Conservation (phyloP, 2,329 filamentous ascomycete species). For the Aspergillus sergii region DNA sequence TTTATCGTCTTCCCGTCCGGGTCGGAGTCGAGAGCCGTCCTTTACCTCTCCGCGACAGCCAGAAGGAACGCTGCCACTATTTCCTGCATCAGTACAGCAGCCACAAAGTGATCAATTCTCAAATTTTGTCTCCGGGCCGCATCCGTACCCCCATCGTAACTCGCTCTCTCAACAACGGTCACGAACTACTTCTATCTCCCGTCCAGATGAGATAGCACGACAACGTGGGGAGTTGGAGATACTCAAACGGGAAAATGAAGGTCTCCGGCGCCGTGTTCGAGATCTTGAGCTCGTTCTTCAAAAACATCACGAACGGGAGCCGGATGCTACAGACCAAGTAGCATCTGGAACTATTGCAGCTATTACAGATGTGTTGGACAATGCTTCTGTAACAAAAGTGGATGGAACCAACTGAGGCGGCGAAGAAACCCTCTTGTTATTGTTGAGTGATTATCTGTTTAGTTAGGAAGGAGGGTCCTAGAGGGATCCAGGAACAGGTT, state of each 20-base stretch:
- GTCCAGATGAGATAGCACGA: conserved; percentile 46
- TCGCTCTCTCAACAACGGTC: conserved; percentile 32
- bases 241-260: conserved; percentile 50
- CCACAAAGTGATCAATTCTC: conserved; percentile 32
- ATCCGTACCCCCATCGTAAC: conserved; percentile 33
- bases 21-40: conserved; percentile 47
- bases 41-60: conserved; percentile 41
- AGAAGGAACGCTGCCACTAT: conserved; percentile 34
- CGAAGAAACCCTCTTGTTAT: background rate
- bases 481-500: background rate
- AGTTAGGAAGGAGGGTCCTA: conserved; percentile 2
- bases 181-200: conserved; percentile 32
- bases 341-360: background rate
- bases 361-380: conserved; percentile 4
- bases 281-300: conserved; percentile 46
- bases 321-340: conserved; percentile 3
- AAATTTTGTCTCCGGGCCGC: conserved; percentile 26
- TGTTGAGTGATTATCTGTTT: background rate
- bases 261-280: conserved; percentile 45
- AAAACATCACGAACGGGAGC: conserved; percentile 29
- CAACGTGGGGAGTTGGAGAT: conserved; percentile 48
- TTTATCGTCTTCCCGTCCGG: conserved; percentile 32
- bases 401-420: background rate
- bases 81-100: conserved; percentile 31
- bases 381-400: background rate